These are phyloP conservation scores for Diplocarpon mali DNA, from an alignment of 2,329 filamentous ascomycete genomes.

Conservation along the genomic window DNA sequence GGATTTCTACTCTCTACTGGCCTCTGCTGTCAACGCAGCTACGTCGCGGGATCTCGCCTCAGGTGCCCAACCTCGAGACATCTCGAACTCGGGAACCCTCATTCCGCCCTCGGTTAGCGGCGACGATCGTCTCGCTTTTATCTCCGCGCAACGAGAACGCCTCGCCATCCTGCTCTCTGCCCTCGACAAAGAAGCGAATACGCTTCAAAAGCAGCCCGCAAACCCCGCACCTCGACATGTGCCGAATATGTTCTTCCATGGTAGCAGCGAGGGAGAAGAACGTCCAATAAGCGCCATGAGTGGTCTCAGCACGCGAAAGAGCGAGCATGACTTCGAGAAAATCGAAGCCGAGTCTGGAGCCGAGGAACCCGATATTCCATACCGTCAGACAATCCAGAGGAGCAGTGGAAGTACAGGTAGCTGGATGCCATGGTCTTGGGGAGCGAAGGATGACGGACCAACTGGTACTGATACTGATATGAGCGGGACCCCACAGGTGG, in stretches of 20 bases:
- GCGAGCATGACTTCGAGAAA: constrained; percentile 82
- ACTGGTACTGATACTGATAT: constrained; percentile 12
- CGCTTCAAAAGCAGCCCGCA: constrained; percentile 34
- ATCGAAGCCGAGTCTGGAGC: constrained; percentile 64
- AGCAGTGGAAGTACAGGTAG: constrained; percentile 27
- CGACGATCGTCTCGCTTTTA: constrained; percentile 62
- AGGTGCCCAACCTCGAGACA: constrained; percentile 28
- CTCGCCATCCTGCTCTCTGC: constrained; percentile 64
- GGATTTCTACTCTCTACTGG: constrained; percentile 71
- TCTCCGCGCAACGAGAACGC: constrained; percentile 67
- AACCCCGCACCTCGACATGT: constrained; percentile 11
- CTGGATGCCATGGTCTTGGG: constrained; percentile 42
- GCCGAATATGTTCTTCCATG: constrained; percentile 22
- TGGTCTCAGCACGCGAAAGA: constrained; percentile 67
- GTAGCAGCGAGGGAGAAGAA: constrained; percentile 23
- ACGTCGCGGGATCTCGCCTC: constrained; percentile 19
- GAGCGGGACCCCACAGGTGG: constrained; percentile 4
- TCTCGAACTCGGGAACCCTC: constrained; percentile 48
- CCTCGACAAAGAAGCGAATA: constrained; percentile 67
- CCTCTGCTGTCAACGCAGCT: constrained; percentile 54
- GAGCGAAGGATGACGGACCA: constrained; percentile 13
- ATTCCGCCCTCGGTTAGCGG: constrained; percentile 59
- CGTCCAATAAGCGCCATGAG: constrained; percentile 29
- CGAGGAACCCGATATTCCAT: constrained; percentile 36
- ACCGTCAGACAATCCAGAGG: constrained; percentile 23